phyloP scores from a whole-genome alignment of 164 flowering plant species.

The Aristolochia contorta region DNA sequence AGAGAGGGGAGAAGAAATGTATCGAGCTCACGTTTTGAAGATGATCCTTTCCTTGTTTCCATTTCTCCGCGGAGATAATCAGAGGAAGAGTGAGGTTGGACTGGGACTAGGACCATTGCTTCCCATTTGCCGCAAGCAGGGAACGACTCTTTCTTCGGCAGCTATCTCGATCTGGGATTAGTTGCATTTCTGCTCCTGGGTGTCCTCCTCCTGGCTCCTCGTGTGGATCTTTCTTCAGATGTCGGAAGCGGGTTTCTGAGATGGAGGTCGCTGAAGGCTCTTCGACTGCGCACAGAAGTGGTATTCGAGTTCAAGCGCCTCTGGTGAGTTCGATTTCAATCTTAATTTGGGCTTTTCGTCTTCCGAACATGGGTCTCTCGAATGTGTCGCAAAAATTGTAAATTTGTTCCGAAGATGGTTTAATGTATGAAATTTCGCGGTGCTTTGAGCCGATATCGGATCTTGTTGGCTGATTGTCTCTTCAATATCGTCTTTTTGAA shows the following conservation, averaged over 20 bases:
- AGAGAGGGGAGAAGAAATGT: constrained; percentile 2
- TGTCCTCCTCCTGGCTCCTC: not conserved
- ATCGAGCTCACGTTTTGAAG: constrained; percentile 15
- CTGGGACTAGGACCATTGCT: no score
- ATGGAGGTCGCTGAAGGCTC: constrained; percentile 46
- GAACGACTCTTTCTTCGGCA: no score
- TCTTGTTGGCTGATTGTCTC: no score
- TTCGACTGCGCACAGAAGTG: constrained; percentile 47
- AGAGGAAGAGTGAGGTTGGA: constrained; percentile 4
- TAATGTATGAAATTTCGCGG: no score
- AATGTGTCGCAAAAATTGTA: no score
- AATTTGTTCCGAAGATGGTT: no score
- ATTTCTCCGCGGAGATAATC: constrained; percentile 13
- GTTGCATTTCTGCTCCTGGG: no score
- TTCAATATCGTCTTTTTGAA: no score
- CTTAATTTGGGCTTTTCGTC: not conserved
- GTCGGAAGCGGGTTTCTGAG: constrained; percentile 11
- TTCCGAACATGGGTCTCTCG: constrained; percentile 2
- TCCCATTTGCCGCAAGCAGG: no score
- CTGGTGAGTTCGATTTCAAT: constrained; percentile 34
- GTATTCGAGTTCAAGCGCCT: constrained; percentile 68
- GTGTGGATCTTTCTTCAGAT: not conserved
- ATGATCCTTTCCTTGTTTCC: constrained; percentile 17
- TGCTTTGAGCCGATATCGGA: no score
- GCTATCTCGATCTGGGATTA: no score